A percentile compares a stretch with the other conserved stretches of the same genome.
Evolutionary conservation across 129 eudicot species (phyloP).

Genomic region (Apium graveolens): DNA sequence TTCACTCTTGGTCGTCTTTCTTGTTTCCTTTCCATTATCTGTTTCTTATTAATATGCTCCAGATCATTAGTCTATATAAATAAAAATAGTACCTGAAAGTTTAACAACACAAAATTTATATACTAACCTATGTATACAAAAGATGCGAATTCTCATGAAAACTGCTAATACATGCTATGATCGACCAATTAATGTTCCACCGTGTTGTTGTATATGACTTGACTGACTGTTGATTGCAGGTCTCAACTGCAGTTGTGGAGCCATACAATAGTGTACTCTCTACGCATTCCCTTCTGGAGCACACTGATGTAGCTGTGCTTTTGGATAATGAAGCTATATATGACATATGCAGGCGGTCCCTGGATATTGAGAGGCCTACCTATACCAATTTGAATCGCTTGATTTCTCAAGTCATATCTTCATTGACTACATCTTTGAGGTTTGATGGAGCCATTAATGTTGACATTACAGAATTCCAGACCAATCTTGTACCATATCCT

Average conservation of each 20-base stretch:
- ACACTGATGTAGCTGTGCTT: conserved; percentile 85
- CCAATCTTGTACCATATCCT: conserved; percentile 94
- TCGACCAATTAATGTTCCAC: neutral
- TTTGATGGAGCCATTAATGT: conserved; percentile 98
- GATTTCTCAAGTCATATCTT: conserved; percentile 86
- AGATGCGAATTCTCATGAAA: neutral
- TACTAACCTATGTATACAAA: no score
- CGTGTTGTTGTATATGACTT: neutral
- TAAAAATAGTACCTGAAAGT: neutral
- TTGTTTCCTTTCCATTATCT: neutral
- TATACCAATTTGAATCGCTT: conserved; percentile 83
- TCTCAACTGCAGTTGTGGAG: conserved; percentile 92
- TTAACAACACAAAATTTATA: no score
- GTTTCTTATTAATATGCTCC: neutral
- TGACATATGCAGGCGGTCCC: conserved; percentile 73
- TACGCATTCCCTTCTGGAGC: conserved; percentile 87
- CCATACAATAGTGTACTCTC: conserved; percentile 97
- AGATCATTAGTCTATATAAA: neutral
- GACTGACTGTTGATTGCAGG: conserved; percentile 34
- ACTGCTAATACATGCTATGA: neutral
- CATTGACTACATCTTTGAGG: conserved; percentile 84
- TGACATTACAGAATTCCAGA: conserved; percentile 87
- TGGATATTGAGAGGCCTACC: conserved; percentile 93
- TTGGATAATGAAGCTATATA: conserved; percentile 96
- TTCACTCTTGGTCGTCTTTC: neutral